Percentiles rank a stretch among this genome's conserved stretches.
Evolutionary conservation across 352 stramenopile genomes (phyloP).

Genomic region (Pythium apleroticum): DNA sequence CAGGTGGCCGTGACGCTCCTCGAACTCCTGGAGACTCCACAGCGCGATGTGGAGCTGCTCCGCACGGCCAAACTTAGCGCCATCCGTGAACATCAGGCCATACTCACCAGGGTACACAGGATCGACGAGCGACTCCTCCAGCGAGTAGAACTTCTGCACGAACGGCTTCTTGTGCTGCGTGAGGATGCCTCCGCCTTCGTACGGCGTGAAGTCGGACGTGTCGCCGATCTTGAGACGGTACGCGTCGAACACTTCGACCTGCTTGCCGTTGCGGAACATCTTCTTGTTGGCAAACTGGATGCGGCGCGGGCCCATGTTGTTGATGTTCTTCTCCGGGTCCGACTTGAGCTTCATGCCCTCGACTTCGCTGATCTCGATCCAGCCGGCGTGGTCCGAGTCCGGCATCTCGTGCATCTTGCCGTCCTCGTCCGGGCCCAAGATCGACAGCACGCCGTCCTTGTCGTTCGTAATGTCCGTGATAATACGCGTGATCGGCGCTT

Average conservation of each 20-base stretch:
- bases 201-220: slow-evolving; percentile 78
- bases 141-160: slow-evolving; percentile 67
- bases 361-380: slow-evolving; percentile 85
- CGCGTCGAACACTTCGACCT: slow-evolving; percentile 83
- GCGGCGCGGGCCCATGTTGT: slow-evolving; percentile 65
- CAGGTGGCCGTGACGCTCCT: slow-evolving; percentile 61
- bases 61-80: slow-evolving; percentile 83
- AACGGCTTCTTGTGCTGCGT: slow-evolving; percentile 87
- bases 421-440: slow-evolving; percentile 80
- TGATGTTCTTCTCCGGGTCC: slow-evolving; percentile 71
- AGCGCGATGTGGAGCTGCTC: slow-evolving; percentile 78
- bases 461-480: slow-evolving; percentile 88
- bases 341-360: slow-evolving; percentile 68
- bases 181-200: slow-evolving; percentile 77
- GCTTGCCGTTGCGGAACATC: slow-evolving; percentile 82
- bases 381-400: slow-evolving; percentile 83
- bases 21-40: slow-evolving; percentile 82
- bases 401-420: slow-evolving; percentile 89
- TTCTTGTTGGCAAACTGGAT: slow-evolving; percentile 87
- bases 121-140: slow-evolving; percentile 67
- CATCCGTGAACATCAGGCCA: slow-evolving; percentile 86
- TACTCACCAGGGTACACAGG: slow-evolving; percentile 70
- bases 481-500: slow-evolving; percentile 84
- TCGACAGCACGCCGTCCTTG: slow-evolving; percentile 67
- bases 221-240: slow-evolving; percentile 84